Base-by-base conservation (phyloP, 1,284 basidiomycete species). In the Ganoderma sinense region DNA sequence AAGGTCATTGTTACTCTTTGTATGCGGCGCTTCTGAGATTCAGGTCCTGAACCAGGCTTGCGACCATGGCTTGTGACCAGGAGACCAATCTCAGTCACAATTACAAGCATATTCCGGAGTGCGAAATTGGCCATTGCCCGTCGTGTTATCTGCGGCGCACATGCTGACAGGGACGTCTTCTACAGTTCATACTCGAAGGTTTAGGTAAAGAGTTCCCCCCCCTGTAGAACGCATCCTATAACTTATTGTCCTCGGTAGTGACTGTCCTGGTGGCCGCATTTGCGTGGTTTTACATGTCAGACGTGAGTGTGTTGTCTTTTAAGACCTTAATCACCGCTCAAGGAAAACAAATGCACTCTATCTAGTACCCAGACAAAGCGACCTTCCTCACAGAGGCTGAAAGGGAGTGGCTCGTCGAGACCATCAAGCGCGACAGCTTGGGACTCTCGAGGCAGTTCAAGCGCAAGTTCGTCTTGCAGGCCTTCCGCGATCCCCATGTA, bases 371-470 rank as follows among this genome's bases (percentile, higher is more conserved):
- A 16, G 48, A 64, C 10, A 41, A 33, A 14, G 68, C 64, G 8
- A 31, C 61, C 1, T 78, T 80, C 69, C 79, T 85, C 62, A 78
- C 26, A n/a, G 70, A 60, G 73, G 78, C 72, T 70, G 81, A 75
- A 74, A 75, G 65, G 65, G 74, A 69, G 66, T 81, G 73, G 76
- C 82, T 71, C 74, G 79, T 75, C 78, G 70, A 60, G 26, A 74
- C 72, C 80, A 77, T 85, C 23, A 71, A 74, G 23, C 63, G 69
- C 13, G 77, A 78, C 41, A 74, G 69, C 14, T 69, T 69, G 14
- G 62, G 64, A 4, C 69, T 70, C 29, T 55, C 67, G 0, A 75
- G 77, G 39, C 53, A 58, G 14, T 76, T 78, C 62, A 71, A 73
- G 55, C 75, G 74, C 75, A 74, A 73, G 33, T 78, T 76, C 62